phyloP scores from a whole-genome alignment of 805 yeast genomes.

The Schwanniomyces pseudopolymorphus region DNA sequence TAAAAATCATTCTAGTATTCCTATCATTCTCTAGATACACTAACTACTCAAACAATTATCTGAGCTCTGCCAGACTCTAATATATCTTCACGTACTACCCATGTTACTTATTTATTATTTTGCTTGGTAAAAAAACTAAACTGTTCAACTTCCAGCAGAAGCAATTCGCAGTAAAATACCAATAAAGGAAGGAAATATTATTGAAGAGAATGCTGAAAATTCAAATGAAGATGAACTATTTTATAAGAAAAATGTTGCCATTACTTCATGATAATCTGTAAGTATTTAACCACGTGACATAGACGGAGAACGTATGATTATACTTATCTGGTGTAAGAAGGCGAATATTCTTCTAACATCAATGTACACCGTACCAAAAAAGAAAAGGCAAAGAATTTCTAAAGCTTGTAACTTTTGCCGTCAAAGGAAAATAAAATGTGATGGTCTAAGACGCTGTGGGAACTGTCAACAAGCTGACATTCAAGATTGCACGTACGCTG shows the following conservation, averaged over 20 bases:
- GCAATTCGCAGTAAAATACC: too few relatives aligned
- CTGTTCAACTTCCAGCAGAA: slow-evolving; percentile 8
- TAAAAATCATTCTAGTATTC: too few relatives aligned
- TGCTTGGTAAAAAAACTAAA: slow-evolving; percentile 3
- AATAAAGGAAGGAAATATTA: too few relatives aligned
- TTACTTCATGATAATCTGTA: too few relatives aligned
- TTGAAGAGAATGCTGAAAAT: too few relatives aligned
- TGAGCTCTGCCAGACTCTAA: background rate
- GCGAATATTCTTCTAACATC: too few relatives aligned
- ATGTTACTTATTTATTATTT: slow-evolving; percentile 49
- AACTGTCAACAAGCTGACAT: slow-evolving; percentile 32
- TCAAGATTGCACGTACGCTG: slow-evolving; percentile 28
- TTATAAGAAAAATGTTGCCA: too few relatives aligned
- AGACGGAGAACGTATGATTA: too few relatives aligned
- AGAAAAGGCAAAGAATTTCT: slow-evolving; percentile 4
- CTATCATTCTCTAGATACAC: background rate
- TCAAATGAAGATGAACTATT: too few relatives aligned
- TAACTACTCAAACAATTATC: background rate
- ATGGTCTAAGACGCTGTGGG: slow-evolving; percentile 44
- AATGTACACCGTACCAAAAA: too few relatives aligned
- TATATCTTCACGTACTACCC: slow-evolving; percentile 64
- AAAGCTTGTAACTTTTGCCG: slow-evolving; percentile 53
- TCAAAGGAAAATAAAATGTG: slow-evolving; percentile 50
- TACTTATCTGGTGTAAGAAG: too few relatives aligned
- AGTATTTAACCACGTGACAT: too few relatives aligned